Conservation (phyloP, 1,284 basidiomycete genomes). For the Ceratobasidium sp. region DNA sequence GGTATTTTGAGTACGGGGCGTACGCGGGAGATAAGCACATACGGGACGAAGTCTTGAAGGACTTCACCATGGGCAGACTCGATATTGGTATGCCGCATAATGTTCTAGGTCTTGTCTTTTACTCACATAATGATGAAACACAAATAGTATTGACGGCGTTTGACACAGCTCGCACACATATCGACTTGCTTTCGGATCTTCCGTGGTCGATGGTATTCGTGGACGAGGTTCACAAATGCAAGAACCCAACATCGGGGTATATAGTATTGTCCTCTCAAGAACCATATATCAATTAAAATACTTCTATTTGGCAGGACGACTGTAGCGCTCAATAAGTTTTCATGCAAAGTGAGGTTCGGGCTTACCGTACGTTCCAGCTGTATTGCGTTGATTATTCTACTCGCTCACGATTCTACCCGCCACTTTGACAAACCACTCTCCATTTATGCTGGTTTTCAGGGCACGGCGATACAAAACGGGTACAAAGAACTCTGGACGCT, state of each 20-base stretch:
- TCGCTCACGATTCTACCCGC: not conserved
- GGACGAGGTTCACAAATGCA: constrained; percentile 85
- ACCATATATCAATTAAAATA: constrained; percentile 19
- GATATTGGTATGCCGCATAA: constrained; percentile 68
- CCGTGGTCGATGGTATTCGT: constrained; percentile 77
- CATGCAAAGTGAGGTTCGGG: constrained; percentile 73
- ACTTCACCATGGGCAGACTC: constrained; percentile 77
- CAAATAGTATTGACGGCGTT: constrained; percentile 74
- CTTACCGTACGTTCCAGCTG: constrained; percentile 63
- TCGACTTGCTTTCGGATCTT: constrained; percentile 70
- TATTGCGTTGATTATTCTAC: not conserved
- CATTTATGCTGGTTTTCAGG: constrained; percentile 51
- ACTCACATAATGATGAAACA: constrained; percentile 46
- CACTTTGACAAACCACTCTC: not conserved
- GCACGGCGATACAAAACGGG: constrained; percentile 86
- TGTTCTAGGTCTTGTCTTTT: constrained; percentile 8
- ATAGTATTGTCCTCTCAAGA: not conserved
- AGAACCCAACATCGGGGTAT: constrained; percentile 68
- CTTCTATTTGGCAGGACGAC: constrained; percentile 60
- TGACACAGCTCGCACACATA: constrained; percentile 73
- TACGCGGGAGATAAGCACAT: constrained; percentile 66
- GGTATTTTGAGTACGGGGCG: constrained; percentile 80
- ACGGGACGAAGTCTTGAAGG: constrained; percentile 66
- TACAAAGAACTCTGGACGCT: constrained; percentile 87
- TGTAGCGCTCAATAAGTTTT: constrained; percentile 70